Base-by-base conservation (phyloP, 257 asterid genomes). In the Leptodermis oblonga region DNA sequence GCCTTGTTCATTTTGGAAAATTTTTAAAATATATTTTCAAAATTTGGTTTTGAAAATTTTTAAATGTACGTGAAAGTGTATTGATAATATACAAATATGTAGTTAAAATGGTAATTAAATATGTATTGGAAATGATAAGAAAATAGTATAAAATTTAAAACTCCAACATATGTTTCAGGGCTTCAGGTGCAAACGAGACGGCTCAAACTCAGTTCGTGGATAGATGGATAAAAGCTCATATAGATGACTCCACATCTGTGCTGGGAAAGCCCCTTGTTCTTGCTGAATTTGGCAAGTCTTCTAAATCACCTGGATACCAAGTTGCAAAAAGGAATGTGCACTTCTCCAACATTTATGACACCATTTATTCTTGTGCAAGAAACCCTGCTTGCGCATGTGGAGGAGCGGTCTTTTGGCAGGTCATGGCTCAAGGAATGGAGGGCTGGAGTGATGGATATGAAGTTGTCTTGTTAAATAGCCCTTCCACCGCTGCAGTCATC, bases 351-450 rank as follows among this genome's bases (percentile, higher is more conserved):
- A 68, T 73, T 34, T 73, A 78, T 33, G 46, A 58, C 23, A 64
- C 65, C 14, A 69, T 74, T 46, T 69, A 62, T 20, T 2, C 26
- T 6, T 73, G 64, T 36, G 78, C 82, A 12, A 58, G 22, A 65
- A 0, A 15, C 23, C 72, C 49, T 13, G 46, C 69, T 5, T 62
- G 71, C 46, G 70, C 54, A 25, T 43, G 70, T 9, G 70, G 56
- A 0, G 79, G 82, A 1, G 55, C 67, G 23, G 39, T 78, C 4
- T 66, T 78, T 20, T 78, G 82, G 78, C 78, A 78, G 62, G 48
- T 73, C 22, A 14, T 78, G 69, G 72, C 74, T 18, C 69, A 65
- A 28, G 79, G 73, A 22, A 75, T 79, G 78, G 78, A 51, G 18
- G 71, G 5, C 14, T 68, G 23, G 48, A 36, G 65, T 12, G 80